phyloP scores from a whole-genome alignment of 345 rosid genomes.

The Lepidium africanum region DNA sequence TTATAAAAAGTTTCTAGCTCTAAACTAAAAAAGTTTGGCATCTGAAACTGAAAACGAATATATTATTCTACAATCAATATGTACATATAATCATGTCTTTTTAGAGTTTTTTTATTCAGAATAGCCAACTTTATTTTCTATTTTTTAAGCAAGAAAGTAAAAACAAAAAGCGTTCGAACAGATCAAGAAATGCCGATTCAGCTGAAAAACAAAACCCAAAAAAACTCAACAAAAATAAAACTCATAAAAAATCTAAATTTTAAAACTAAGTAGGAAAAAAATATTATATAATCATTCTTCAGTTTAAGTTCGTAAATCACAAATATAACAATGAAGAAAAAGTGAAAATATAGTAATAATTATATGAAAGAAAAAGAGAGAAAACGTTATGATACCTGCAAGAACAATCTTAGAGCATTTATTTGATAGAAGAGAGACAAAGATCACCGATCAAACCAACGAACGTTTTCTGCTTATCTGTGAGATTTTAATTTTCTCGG shows the following conservation, averaged over 20 bases:
- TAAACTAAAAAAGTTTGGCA: not conserved
- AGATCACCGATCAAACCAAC: slow-evolving; percentile 30
- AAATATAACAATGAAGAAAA: not conserved
- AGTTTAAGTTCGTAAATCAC: not conserved
- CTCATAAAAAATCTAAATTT: not conserved
- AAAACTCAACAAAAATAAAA: not conserved
- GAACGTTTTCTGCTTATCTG: slow-evolving; percentile 11
- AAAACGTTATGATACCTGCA: slow-evolving; percentile 25
- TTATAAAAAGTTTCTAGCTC: not conserved
- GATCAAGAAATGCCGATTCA: slow-evolving; percentile 10
- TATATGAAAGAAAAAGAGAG: not conserved
- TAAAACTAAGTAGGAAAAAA: too few relatives aligned
- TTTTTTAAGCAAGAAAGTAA: not conserved
- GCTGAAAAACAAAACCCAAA: not conserved
- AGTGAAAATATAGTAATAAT: not conserved
- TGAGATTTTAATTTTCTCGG: not conserved
- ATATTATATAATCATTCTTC: too few relatives aligned
- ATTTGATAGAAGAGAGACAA: slow-evolving; percentile 22
- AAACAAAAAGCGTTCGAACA: not conserved
- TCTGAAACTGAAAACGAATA: not conserved
- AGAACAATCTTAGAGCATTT: slow-evolving; percentile 22
- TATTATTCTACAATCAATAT: not conserved
- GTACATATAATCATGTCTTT: not conserved
- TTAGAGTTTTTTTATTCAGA: not conserved
- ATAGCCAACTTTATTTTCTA: not conserved